These are phyloP conservation scores for Lodderomyces parapsilosis DNA, from an alignment of 1,139 yeast species.

Conservation along the genomic window DNA sequence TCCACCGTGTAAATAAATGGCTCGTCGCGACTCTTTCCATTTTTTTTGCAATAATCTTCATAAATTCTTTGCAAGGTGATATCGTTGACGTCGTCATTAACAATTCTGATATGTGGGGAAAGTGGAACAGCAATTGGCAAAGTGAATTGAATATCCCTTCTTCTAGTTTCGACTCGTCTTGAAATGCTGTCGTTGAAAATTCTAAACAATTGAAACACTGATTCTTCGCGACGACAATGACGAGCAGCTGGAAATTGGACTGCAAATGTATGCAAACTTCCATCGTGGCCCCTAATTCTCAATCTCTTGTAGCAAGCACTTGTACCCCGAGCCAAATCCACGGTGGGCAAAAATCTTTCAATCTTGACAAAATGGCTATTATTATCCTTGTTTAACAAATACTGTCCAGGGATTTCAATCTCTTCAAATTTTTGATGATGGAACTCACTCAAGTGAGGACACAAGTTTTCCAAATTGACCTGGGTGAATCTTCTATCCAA, in stretches of 20 bases:
- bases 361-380: slow-evolving; percentile 88
- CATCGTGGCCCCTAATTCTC: slow-evolving; percentile 91
- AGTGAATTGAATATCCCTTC: slow-evolving; percentile 81
- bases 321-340: slow-evolving; percentile 86
- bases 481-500: slow-evolving; percentile 79
- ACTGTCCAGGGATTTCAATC: slow-evolving; percentile 96
- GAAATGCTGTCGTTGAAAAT: slow-evolving; percentile 79
- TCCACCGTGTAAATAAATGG: slow-evolving; percentile 86
- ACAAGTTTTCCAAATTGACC: slow-evolving; percentile 80
- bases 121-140: slow-evolving; percentile 91
- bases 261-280: slow-evolving; percentile 87
- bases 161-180: slow-evolving; percentile 82
- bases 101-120: slow-evolving; percentile 90
- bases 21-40: slow-evolving; percentile 79
- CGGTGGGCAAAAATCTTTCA: slow-evolving; percentile 86
- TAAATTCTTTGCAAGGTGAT: slow-evolving; percentile 83
- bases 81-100: slow-evolving; percentile 79
- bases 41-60: slow-evolving; percentile 79
- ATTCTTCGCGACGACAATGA: slow-evolving; percentile 94
- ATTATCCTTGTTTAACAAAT: slow-evolving; percentile 76
- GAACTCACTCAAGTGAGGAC: slow-evolving; percentile 95
- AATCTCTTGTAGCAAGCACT: slow-evolving; percentile 90
- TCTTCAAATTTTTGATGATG: slow-evolving; percentile 98
- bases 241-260: slow-evolving; percentile 98
- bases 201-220: slow-evolving; percentile 87